Evolutionary conservation across 2,329 filamentous ascomycete species (phyloP), one percentile per base, ranked within the genome.

Genomic region (Aspergillus sp.): DNA sequence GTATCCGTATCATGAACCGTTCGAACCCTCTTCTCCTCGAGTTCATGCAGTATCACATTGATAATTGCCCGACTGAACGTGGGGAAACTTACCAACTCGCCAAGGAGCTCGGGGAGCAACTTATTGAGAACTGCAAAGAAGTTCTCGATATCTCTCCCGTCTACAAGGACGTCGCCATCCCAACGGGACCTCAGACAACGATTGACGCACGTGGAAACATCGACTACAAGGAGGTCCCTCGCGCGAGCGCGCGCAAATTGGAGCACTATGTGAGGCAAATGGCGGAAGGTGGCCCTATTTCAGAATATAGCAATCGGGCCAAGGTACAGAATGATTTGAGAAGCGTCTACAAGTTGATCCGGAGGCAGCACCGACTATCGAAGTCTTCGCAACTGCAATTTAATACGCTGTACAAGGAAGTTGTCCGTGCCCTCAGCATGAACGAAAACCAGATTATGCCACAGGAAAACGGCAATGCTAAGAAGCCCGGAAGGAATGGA

Each of bases 1-100:
- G 95, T 81, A 98, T 99, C 74, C 91, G 92, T 69, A 95, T 99
- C 80, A 99, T 99, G 95, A 99, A 97, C 83, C 91, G 95, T 65
- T 97, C 95, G 38, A 99, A 98, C 76, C 95, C 95, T 2, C 90
- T 92, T 41, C 87, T 99, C 1, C 86, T 99, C 61, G 94, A 99
- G 70, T 99, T 97, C 80, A 99, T 99, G 95, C 95, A 99, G 77
- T 98, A 99, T 72, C 95, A 99, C 81, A 99, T 99, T 73, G 95
- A 99, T 73, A 95, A 98, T 82, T 98, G 94, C 82, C 95, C 95
- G 0, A 93, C 93, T 0, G 93, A 99, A 74, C 90, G 94, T 54
- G 95, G 95, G 62, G 95, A 99, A 82, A 99, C 95, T 1, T 99
- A 99, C 80, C 87, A 95, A 80, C 88, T 99, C n/a, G 95, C 95